Conservation (phyloP, 805 yeast species). For the Starmerella vaccinii region DNA sequence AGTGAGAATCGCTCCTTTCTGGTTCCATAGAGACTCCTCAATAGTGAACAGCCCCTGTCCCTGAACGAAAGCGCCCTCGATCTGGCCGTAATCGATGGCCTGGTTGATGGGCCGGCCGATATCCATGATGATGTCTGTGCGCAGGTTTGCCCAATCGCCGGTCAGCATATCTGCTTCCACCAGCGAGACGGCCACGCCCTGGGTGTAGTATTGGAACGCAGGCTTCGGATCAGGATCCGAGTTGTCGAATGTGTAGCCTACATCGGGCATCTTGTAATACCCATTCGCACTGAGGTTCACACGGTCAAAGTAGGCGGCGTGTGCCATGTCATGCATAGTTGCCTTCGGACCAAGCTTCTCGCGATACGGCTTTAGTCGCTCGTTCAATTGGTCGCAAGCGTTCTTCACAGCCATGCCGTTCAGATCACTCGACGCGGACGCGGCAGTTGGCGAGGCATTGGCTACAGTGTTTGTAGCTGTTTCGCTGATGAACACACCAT, state of each 20-base stretch:
- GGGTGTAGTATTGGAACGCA: constrained; percentile 40
- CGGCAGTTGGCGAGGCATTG: constrained; percentile 42
- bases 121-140: constrained; percentile 41
- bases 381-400: constrained; percentile 39
- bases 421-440: constrained; percentile 41
- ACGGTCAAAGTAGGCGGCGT: constrained; percentile 38
- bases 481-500: constrained; percentile 37
- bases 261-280: constrained; percentile 42
- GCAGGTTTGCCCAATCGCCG: constrained; percentile 39
- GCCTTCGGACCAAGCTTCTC: constrained; percentile 33
- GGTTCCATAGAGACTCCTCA: constrained; percentile 41
- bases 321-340: constrained; percentile 35
- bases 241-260: constrained; percentile 37
- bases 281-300: constrained; percentile 41
- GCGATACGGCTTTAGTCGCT: constrained; percentile 35
- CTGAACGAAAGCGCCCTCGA: constrained; percentile 43
- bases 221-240: constrained; percentile 35
- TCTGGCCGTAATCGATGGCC: constrained; percentile 43
- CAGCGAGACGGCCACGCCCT: constrained; percentile 36
- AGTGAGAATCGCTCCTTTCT: constrained; percentile 37
- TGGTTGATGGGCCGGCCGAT: constrained; percentile 41
- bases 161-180: constrained; percentile 42
- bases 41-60: constrained; percentile 43
- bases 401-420: constrained; percentile 42
- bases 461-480: constrained; percentile 41